A percentile compares a stretch with the other conserved stretches of the same genome.
phyloP scores from a whole-genome alignment of 1,284 basidiomycete species.

The Bondarzewia mesenterica region DNA sequence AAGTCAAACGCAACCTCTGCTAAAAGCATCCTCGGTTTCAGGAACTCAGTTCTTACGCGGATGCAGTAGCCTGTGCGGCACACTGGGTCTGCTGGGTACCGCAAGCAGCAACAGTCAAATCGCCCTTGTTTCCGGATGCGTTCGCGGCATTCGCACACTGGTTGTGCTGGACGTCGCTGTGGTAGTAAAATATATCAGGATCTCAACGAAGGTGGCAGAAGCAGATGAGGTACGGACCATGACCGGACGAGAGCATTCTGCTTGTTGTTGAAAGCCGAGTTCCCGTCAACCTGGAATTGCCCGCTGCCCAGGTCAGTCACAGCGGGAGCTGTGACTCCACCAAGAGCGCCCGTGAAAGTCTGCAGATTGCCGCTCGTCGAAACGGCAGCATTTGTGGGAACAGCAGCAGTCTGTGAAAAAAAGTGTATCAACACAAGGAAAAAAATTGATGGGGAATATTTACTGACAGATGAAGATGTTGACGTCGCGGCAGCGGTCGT shows the following conservation, averaged over 20 bases:
- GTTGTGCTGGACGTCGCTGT: conserved; percentile 50
- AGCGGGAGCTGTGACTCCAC: conserved; percentile 33
- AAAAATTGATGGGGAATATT: conserved; percentile 14
- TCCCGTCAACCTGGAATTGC: conserved; percentile 36
- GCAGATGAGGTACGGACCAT: conserved; percentile 15
- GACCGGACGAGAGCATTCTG: conserved; percentile 45
- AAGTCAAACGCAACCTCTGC: background rate
- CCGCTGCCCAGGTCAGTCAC: conserved; percentile 38
- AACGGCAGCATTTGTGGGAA: conserved; percentile 14
- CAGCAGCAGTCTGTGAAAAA: conserved; percentile 21
- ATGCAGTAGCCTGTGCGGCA: conserved; percentile 18
- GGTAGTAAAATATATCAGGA: background rate
- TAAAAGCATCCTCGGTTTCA: background rate
- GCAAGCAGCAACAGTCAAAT: conserved; percentile 42
- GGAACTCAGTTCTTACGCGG: background rate
- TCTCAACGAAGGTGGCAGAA: no score
- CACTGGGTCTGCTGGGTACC: conserved; percentile 40
- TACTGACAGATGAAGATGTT: conserved; percentile 25
- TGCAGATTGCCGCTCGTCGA: conserved; percentile 34
- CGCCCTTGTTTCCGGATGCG: conserved; percentile 26
- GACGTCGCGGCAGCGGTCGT: conserved; percentile 14
- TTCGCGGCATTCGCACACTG: conserved; percentile 31
- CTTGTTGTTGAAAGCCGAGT: conserved; percentile 42
- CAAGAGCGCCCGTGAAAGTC: conserved; percentile 46
- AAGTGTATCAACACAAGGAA: conserved; percentile 17